A percentile compares a stretch with the other conserved stretches of the same genome.
phyloP scores from a whole-genome alignment of 805 yeast species.

The Lipomyces kockii region DNA sequence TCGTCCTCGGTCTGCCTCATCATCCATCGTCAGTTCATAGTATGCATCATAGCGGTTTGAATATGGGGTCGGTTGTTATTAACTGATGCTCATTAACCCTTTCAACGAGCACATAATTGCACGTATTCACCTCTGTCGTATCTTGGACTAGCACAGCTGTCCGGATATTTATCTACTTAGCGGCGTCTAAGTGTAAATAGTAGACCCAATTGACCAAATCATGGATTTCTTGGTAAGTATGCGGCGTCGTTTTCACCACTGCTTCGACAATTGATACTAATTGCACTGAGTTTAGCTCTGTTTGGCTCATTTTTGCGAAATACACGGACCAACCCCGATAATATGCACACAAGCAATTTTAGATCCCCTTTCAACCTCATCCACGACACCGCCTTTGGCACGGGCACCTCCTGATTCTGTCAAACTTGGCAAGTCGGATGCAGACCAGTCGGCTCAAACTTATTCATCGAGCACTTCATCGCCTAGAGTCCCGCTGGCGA shows the following conservation, averaged over 20 bases:
- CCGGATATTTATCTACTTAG: not conserved
- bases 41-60: not conserved
- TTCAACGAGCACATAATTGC: not conserved
- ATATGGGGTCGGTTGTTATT: not conserved
- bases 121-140: not conserved
- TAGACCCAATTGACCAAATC: not conserved
- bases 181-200: not conserved
- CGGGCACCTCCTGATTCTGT: not conserved
- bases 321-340: constrained; percentile 43
- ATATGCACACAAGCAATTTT: constrained; percentile 41
- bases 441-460: constrained; percentile 4
- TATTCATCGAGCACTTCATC: not conserved
- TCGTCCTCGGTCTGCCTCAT: not conserved
- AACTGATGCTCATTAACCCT: not conserved
- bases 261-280: not conserved
- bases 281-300: constrained; percentile 35
- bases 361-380: not conserved
- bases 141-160: not conserved
- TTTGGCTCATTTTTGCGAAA: constrained; percentile 43
- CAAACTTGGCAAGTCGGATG: not conserved
- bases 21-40: not conserved
- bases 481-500: not conserved
- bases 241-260: not conserved
- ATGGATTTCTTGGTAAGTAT: constrained; percentile 6
- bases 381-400: constrained; percentile 2